Evolutionary conservation across 306 rosid species (phyloP).

Genomic region (Sechiopsis laciniata): DNA sequence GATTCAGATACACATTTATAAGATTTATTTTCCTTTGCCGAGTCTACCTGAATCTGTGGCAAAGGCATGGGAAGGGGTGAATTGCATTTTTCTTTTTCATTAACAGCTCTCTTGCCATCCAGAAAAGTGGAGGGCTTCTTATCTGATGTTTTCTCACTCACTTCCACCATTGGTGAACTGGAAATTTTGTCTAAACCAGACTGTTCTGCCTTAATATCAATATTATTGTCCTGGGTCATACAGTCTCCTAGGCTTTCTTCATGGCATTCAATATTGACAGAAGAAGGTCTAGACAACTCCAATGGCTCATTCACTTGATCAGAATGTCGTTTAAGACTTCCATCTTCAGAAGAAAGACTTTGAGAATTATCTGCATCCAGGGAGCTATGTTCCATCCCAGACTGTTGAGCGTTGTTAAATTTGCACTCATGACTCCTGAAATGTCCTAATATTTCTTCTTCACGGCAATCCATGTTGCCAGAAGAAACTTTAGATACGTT

Average conservation of each 20-base stretch:
- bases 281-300: slow-evolving; percentile 32
- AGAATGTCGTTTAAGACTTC: slow-evolving; percentile 19
- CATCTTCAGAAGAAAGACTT: slow-evolving; percentile 27
- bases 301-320: slow-evolving; percentile 29
- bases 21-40: slow-evolving; percentile 26
- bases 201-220: slow-evolving; percentile 33
- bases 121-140: slow-evolving; percentile 21
- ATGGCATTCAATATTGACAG: slow-evolving; percentile 29
- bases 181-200: slow-evolving; percentile 25
- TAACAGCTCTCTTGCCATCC: slow-evolving; percentile 27
- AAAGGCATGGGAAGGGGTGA: slow-evolving; percentile 23
- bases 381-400: slow-evolving; percentile 29
- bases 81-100: slow-evolving; percentile 28
- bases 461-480: slow-evolving; percentile 28
- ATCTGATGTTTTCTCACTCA: slow-evolving; percentile 26
- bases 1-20: slow-evolving; percentile 24
- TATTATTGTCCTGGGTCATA: slow-evolving; percentile 49
- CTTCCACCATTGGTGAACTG: slow-evolving; percentile 29
- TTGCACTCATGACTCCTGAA: slow-evolving; percentile 46
- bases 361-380: slow-evolving; percentile 33
- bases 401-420: slow-evolving; percentile 39
- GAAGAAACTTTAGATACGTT: slow-evolving; percentile 32
- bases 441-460: slow-evolving; percentile 11
- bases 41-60: slow-evolving; percentile 28
- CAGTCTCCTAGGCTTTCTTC: slow-evolving; percentile 20